Conservation (phyloP, 2,329 filamentous ascomycete genomes). For the Claviceps purpurea region DNA sequence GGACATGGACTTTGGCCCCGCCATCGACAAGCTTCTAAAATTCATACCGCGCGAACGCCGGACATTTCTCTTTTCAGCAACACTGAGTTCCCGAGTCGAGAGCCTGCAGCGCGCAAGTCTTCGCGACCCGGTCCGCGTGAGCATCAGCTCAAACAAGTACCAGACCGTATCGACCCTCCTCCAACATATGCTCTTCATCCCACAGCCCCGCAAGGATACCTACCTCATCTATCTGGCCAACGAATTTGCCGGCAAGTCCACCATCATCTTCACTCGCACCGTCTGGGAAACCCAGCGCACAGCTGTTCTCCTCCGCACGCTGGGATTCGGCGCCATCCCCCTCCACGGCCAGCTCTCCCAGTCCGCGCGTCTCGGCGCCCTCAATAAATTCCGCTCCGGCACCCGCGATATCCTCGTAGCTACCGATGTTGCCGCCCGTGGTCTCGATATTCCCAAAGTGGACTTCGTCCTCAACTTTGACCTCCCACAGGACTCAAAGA, state of each 20-base stretch:
- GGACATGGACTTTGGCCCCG: conserved; percentile 87
- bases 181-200: conserved; percentile 77
- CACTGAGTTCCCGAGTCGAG: conserved; percentile 88
- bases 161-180: conserved; percentile 83
- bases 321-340: conserved; percentile 84
- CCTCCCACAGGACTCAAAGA: conserved; percentile 72
- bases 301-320: conserved; percentile 65
- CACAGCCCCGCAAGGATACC: conserved; percentile 75
- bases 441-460: conserved; percentile 85
- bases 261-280: conserved; percentile 84
- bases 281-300: conserved; percentile 83
- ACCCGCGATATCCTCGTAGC: conserved; percentile 79
- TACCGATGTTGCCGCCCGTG: conserved; percentile 86
- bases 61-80: conserved; percentile 88
- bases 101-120: conserved; percentile 81
- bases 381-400: conserved; percentile 78
- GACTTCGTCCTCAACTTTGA: conserved; percentile 81
- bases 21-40: conserved; percentile 86
- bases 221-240: conserved; percentile 80
- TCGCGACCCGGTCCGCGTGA: conserved; percentile 70
- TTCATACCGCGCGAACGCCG: conserved; percentile 65
- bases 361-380: conserved; percentile 68
- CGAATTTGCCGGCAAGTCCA: conserved; percentile 73
- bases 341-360: conserved; percentile 88
- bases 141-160: conserved; percentile 70